Conservation (phyloP, 2,329 filamentous ascomycete species). For the Xenoacremonium recifei region DNA sequence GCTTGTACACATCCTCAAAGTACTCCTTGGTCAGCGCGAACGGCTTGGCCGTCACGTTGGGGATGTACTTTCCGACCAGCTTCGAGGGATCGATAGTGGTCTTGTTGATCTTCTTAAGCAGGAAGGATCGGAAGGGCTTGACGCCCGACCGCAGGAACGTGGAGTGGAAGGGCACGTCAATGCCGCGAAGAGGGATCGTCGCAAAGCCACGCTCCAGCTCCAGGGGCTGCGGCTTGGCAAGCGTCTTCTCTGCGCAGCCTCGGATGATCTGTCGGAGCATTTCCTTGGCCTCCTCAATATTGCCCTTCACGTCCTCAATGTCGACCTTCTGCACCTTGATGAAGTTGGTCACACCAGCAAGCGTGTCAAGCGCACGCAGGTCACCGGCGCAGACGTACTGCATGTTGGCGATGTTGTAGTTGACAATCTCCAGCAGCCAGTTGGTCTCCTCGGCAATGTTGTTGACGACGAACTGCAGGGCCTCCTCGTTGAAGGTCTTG, state of each 20-base stretch:
- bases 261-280: conserved; percentile 90
- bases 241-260: conserved; percentile 81
- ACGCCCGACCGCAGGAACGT: conserved; percentile 97
- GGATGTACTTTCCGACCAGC: conserved; percentile 97
- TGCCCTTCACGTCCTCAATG: conserved; percentile 88
- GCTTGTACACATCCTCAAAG: conserved; percentile 95
- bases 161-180: conserved; percentile 98
- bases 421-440: conserved; percentile 98
- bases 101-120: conserved; percentile 99
- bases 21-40: conserved; percentile 98
- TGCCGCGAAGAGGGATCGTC: conserved; percentile 93
- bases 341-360: conserved; percentile 85
- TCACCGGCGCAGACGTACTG: conserved; percentile 73
- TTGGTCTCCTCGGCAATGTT: conserved; percentile 91
- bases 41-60: conserved; percentile 94
- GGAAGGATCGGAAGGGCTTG: conserved; percentile 97
- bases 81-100: conserved; percentile 97
- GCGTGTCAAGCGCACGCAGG: conserved; percentile 67
- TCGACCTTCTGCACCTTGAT: conserved; percentile 97
- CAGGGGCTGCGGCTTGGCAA: conserved; percentile 83
- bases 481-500: conserved; percentile 98
- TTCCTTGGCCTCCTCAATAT: conserved; percentile 86
- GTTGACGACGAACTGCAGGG: conserved; percentile 93
- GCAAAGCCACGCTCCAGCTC: conserved; percentile 93
- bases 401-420: conserved; percentile 82